Base-by-base conservation (phyloP, 805 yeast species). In the Nakazawaea laoshanensis region DNA sequence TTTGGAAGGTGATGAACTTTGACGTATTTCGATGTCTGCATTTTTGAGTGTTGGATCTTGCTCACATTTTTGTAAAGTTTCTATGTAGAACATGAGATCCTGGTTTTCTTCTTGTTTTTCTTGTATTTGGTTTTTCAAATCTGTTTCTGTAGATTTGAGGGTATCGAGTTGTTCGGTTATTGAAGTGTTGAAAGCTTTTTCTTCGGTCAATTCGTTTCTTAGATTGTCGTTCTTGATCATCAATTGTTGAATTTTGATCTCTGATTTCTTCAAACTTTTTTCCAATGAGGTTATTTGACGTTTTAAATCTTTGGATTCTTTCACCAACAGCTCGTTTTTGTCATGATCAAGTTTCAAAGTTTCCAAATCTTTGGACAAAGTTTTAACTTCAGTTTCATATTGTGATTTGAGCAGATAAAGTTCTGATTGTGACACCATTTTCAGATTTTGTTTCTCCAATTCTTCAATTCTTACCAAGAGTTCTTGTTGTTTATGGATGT, bases 11-110 rank as follows among this genome's bases (percentile, higher is more conserved):
- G 8, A 4, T 18, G 13, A 13, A 15, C 4, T 14, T 25, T 32
- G 26, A n/a, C 11, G 15, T 10, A 24, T 24, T 8, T 27, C 24
- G 12, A 36, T 21, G 19, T 32, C 36, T 5, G 30, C 28, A 26
- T 30, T 21, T 15, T 17, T 15, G 17, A 33, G 19, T 7, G 30
- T 33, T 5, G 33, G 35, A 23, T 37, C 82, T 46, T 74, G 71
- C 45, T 75, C 72, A 46, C 85, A 70, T 54, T 79, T 82, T 36
- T 76, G 80, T 48, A 73, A 82, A 0, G 82, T 67, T 38, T 81
- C 89, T 24, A 86, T 54, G 47, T 63, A 84, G 41, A 84, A 80
- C 95, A 87, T 83, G 33, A 86, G 52, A 50, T 86, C 95, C 19
- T 65, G 70, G 3, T 75, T 75, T 49, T 80, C 84, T 25, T 77